These are phyloP conservation scores for Boletus hoseneyae DNA, from an alignment of 1,284 basidiomycete species.

Conservation along the genomic window DNA sequence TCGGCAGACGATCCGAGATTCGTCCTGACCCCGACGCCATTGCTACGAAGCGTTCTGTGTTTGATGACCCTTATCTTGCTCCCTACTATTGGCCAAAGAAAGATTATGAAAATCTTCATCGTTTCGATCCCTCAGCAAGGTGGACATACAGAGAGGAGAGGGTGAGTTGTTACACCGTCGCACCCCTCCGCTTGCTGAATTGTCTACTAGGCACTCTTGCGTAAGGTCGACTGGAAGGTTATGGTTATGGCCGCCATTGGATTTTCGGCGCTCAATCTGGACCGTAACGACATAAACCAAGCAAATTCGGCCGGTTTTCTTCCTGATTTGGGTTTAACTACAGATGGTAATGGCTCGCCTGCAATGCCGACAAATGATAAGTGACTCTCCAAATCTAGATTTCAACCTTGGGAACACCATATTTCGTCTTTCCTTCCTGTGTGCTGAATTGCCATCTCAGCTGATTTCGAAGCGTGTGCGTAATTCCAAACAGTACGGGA, in stretches of 20 bases:
- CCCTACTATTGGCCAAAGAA: conserved; percentile 52
- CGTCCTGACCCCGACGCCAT: conserved; percentile 4
- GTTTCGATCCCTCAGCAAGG: conserved; percentile 62
- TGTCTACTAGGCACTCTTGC: conserved; percentile 28
- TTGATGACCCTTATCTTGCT: conserved; percentile 51
- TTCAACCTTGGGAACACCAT: conserved; percentile 6
- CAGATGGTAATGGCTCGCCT: conserved; percentile 39
- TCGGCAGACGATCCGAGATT: neutral
- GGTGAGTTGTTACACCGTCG: conserved; percentile 12
- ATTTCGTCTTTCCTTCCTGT: conserved; percentile 1
- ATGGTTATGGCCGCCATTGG: conserved; percentile 46
- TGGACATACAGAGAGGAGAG: conserved; percentile 70
- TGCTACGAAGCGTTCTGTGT: conserved; percentile 45
- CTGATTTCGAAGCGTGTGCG: conserved; percentile 1
- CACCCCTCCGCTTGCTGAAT: neutral
- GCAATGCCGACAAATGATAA: neutral
- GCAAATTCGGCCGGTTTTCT: conserved; percentile 70
- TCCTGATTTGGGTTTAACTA: conserved; percentile 57
- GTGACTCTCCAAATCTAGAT: neutral
- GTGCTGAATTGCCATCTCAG: conserved; percentile 1
- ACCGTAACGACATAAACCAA: conserved; percentile 50
- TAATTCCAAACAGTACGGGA: neutral
- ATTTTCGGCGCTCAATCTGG: conserved; percentile 45
- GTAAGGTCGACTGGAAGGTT: conserved; percentile 50
- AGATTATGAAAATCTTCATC: conserved; percentile 60